A percentile compares a stretch with the other conserved stretches of the same genome.
Evolutionary conservation across 106 monocot species (phyloP).

Genomic region (Cymbidium sinense): DNA sequence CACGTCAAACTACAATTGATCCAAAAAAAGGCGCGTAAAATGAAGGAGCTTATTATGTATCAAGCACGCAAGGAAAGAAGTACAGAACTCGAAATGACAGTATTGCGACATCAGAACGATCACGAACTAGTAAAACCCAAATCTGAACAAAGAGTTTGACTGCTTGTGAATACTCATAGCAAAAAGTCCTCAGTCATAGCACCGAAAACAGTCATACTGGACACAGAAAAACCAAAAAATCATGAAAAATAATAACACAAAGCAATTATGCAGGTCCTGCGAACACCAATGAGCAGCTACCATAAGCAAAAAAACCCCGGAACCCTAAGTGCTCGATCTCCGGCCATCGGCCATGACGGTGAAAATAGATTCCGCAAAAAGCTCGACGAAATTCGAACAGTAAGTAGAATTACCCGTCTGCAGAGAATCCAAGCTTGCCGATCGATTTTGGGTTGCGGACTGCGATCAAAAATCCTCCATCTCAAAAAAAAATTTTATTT

Average conservation of each 20-base stretch:
- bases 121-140: neutral
- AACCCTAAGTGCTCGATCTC: neutral
- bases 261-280: neutral
- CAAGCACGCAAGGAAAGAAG: neutral
- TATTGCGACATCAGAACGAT: neutral
- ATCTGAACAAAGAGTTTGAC: neutral
- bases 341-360: neutral
- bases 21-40: neutral
- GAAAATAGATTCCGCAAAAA: neutral
- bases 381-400: neutral
- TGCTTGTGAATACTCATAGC: neutral
- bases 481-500: neutral
- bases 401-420: neutral
- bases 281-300: neutral
- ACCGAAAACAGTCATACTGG: neutral
- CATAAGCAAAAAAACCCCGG: neutral
- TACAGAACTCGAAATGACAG: neutral
- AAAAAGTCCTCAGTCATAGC: neutral
- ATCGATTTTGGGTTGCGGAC: neutral
- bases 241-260: neutral
- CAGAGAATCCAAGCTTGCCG: neutral
- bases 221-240: neutral
- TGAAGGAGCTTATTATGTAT: neutral
- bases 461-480: constrained; percentile 1
- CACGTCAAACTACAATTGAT: neutral